phyloP scores from a whole-genome alignment of 192 early-diverging fungal species.

The Geranomyces michiganensis region DNA sequence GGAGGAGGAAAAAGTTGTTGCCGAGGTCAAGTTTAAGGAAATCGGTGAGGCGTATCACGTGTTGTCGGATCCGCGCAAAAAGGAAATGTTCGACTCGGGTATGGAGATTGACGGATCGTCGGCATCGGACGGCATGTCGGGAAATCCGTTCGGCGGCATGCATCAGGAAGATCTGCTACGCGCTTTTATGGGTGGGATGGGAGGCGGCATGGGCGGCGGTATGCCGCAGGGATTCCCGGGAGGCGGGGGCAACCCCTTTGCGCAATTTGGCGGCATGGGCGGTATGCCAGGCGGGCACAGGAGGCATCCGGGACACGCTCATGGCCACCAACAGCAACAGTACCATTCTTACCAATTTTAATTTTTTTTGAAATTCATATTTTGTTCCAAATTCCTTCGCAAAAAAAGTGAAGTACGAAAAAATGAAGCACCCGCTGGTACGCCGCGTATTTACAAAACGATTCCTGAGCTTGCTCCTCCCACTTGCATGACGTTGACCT shows the following conservation, averaged over 20 bases:
- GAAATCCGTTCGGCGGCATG: conserved; percentile 19
- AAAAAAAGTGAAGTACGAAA: too few species aligned
- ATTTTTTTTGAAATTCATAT: neutral
- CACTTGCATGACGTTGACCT: conserved; percentile 92
- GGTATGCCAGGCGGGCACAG: too few species aligned
- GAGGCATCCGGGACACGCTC: neutral
- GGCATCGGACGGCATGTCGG: conserved; percentile 45
- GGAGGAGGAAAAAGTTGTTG: conserved; percentile 55
- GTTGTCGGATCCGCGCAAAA: conserved; percentile 80
- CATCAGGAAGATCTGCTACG: conserved; percentile 34
- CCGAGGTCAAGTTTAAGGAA: conserved; percentile 83
- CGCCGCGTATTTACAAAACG: neutral
- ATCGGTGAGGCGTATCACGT: conserved; percentile 79
- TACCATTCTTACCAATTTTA: conserved; percentile 2
- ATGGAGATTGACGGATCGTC: conserved; percentile 74
- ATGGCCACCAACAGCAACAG: too few species aligned
- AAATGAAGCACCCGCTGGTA: too few species aligned
- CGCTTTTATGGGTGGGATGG: conserved; percentile 33
- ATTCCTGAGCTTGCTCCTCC: conserved; percentile 59
- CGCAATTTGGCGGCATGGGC: conserved; percentile 4
- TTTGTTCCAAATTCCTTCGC: too few species aligned
- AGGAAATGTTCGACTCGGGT: conserved; percentile 77
- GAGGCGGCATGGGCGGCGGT: conserved; percentile 38
- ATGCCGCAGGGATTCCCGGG: conserved; percentile 17
- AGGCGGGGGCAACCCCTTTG: neutral